Base-by-base conservation (phyloP, 805 yeast genomes). In the Kazachstania kunashirensis region DNA sequence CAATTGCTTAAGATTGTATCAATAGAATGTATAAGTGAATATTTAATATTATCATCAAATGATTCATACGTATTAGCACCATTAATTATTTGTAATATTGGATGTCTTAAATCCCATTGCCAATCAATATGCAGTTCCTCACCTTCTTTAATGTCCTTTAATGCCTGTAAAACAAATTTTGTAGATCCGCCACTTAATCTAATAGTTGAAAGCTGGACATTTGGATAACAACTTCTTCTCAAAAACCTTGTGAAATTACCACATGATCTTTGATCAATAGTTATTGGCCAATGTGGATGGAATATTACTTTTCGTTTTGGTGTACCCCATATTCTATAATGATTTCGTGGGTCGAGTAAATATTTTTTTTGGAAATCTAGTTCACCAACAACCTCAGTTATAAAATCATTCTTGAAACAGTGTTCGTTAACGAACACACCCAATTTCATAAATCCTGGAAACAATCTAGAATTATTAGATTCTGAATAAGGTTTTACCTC, bases 81-180 rank as follows among this genome's bases (percentile, higher is more conserved):
- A 16, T 62, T 55, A 17, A 70, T 65, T 39, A 82, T 57, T 45
- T 68, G 66, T 34, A 63, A 59, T 27, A 85, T 81, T 1, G 96
- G 94, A 52, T 86, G 95, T 11, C 61, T 45, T 2, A 55, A 50
- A 53, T 85, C 95, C 95, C 96, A 89, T 41, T 79, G 82, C 97
- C 97, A 89, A 2, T 77, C 73, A 5, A 84, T 57, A 0, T 89
- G 71, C 18, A 89, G 60, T 53, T 88, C 96, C 30, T 77, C 73
- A 7, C 77, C 85, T 10, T 69, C 59, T 37, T 68, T 67, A 19
- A 88, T 71, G 3, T 71, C 71, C 33, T 65, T 68, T 2, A 69
- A 55, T 0, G 96, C 73, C 25, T 66, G 65, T 6, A 83, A 66
- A 8, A 74, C 65, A 51, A 83, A 77, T 37, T 68, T 71, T 6